Conservation (phyloP, 2,329 filamentous ascomycete genomes). For the Boeremia exigua region DNA sequence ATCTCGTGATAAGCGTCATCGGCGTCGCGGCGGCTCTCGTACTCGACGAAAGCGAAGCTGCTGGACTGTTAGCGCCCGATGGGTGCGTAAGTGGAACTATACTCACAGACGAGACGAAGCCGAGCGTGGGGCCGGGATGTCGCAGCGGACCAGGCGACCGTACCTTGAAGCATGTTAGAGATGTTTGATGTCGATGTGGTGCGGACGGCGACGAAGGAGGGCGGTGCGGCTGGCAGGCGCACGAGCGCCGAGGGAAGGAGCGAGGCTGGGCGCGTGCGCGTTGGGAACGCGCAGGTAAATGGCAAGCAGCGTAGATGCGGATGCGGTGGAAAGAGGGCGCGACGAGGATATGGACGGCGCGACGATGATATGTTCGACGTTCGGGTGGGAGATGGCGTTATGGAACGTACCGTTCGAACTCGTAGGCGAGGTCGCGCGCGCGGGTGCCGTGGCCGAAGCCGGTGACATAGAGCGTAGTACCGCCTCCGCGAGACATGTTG, state of each 20-base stretch:
- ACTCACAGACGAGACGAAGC: slow-evolving; percentile 95
- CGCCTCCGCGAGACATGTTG: slow-evolving; percentile 86
- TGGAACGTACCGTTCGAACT: slow-evolving; percentile 99
- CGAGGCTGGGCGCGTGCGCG: slow-evolving; percentile 11
- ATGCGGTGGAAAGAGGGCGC: slow-evolving; percentile 45
- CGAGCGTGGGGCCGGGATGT: slow-evolving; percentile 94
- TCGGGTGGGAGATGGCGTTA: slow-evolving; percentile 49
- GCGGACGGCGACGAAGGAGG: slow-evolving; percentile 38
- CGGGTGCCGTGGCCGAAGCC: slow-evolving; percentile 99
- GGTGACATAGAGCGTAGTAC: slow-evolving; percentile 96
- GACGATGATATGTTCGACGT: slow-evolving; percentile 15
- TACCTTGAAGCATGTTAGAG: slow-evolving; percentile 72
- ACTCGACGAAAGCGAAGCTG: slow-evolving; percentile 97
- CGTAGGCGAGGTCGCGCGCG: slow-evolving; percentile 98
- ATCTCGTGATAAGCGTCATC: slow-evolving; percentile 99
- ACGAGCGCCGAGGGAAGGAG: slow-evolving; percentile 6
- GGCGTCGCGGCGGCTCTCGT: slow-evolving; percentile 96
- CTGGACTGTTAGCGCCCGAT: slow-evolving; percentile 47
- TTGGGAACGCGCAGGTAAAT: not conserved
- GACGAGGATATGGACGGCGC: slow-evolving; percentile 42
- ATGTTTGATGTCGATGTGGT: slow-evolving; percentile 26
- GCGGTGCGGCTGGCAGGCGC: slow-evolving; percentile 5
- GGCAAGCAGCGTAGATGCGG: not conserved
- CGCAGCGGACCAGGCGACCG: slow-evolving; percentile 95
- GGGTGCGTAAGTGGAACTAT: slow-evolving; percentile 1